Conservation (phyloP, 2,329 filamentous ascomycete genomes). For the Apiospora koreana region DNA sequence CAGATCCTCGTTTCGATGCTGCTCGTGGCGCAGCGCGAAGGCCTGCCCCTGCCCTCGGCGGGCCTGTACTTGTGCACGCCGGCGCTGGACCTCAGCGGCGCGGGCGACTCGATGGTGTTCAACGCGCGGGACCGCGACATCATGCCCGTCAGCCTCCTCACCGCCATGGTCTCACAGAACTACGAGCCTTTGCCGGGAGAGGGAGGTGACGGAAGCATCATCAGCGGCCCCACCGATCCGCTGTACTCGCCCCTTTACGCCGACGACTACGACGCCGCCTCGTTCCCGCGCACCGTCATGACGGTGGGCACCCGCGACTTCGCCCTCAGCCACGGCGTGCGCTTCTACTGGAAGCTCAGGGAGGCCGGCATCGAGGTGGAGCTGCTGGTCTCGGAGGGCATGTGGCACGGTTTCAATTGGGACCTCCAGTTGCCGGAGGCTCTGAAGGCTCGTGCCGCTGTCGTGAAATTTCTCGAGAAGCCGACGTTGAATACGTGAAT, state of each 20-base stretch:
- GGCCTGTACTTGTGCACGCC: neutral
- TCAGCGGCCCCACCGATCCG: neutral
- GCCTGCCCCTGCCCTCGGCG: neutral
- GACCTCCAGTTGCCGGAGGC: neutral
- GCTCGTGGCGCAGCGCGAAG: neutral
- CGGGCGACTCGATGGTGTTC: neutral
- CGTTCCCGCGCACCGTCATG: slow-evolving; percentile 1
- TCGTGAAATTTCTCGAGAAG: neutral
- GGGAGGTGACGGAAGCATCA: neutral
- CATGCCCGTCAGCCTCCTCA: neutral
- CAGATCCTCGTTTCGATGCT: slow-evolving; percentile 1
- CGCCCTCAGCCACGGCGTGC: neutral
- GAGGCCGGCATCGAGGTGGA: neutral
- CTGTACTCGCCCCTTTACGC: neutral
- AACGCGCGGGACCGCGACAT: slow-evolving; percentile 1
- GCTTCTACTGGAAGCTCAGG: neutral
- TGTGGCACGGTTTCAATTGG: neutral
- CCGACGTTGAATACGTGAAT: too few species aligned
- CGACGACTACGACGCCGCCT: neutral
- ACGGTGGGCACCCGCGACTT: slow-evolving; percentile 1
- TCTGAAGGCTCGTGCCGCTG: neutral
- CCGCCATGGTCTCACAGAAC: neutral
- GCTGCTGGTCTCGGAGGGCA: slow-evolving; percentile 3
- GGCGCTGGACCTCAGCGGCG: neutral
- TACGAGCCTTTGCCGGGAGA: neutral